A percentile compares a stretch with the other conserved stretches of the same genome.
phyloP scores from a whole-genome alignment of 2,329 filamentous ascomycete species.

The Paraconiothyrium sp. region DNA sequence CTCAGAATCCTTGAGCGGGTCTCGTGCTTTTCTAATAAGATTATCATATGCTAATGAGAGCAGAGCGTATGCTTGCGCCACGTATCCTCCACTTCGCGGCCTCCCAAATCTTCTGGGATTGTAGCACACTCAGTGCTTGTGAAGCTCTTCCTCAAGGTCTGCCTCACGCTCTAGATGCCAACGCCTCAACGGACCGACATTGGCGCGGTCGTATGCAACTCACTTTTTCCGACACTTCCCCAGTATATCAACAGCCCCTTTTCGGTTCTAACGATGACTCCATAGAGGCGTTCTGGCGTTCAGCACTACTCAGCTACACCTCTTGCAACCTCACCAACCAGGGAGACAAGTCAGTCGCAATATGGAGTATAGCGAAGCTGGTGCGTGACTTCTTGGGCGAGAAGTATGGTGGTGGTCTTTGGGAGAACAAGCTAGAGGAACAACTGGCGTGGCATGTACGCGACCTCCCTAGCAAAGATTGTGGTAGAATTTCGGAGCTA shows the following conservation, averaged over 20 bases:
- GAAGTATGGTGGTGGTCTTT: slow-evolving; percentile 35
- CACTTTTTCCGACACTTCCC: not conserved
- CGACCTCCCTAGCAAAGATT: not conserved
- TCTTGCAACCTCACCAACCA: slow-evolving; percentile 27
- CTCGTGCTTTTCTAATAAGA: not conserved
- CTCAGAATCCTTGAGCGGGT: too few species aligned
- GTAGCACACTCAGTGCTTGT: slow-evolving; percentile 22
- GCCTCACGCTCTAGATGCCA: slow-evolving; percentile 16
- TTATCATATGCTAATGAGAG: not conserved
- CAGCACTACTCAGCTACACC: slow-evolving; percentile 27
- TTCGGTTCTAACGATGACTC: slow-evolving; percentile 23
- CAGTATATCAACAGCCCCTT: not conserved
- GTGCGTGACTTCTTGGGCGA: slow-evolving; percentile 31
- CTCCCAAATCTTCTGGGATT: slow-evolving; percentile 35
- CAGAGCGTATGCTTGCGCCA: slow-evolving; percentile 31
- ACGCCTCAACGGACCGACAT: slow-evolving; percentile 20
- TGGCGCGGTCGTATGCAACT: slow-evolving; percentile 25
- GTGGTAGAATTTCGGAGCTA: slow-evolving; percentile 12
- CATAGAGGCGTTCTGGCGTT: slow-evolving; percentile 28
- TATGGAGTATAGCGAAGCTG: slow-evolving; percentile 38
- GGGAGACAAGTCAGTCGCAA: slow-evolving; percentile 26
- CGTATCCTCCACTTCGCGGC: slow-evolving; percentile 27
- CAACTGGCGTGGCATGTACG: slow-evolving; percentile 35
- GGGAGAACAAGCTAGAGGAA: slow-evolving; percentile 31
- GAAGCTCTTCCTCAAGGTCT: slow-evolving; percentile 23